phyloP scores from a whole-genome alignment of 2,329 filamentous ascomycete genomes.

The Cercospora nicotianae region DNA sequence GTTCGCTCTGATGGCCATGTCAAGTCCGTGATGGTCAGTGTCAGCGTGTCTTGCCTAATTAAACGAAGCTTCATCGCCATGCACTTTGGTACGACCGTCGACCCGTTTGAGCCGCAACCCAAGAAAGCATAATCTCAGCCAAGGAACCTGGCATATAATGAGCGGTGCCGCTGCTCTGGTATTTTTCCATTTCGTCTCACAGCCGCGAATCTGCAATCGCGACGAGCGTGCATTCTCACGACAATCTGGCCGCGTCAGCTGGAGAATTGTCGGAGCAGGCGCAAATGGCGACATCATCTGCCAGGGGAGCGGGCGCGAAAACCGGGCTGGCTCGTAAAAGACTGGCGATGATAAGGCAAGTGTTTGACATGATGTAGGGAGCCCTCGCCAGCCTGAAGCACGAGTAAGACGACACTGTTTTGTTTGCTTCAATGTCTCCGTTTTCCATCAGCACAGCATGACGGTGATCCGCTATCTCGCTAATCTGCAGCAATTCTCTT shows the following conservation, averaged over 20 bases:
- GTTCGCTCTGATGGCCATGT: too few species aligned
- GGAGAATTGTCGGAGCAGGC: neutral
- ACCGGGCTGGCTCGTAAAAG: neutral
- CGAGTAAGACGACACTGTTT: neutral
- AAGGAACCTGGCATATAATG: neutral
- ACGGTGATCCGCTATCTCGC: neutral
- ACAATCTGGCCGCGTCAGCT: neutral
- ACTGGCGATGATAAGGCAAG: neutral
- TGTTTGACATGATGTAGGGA: constrained; percentile 1
- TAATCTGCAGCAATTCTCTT: neutral
- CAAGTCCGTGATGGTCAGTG: too few species aligned
- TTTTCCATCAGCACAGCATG: neutral
- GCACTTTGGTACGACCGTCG: neutral
- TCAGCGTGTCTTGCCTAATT: neutral
- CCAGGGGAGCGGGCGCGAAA: neutral
- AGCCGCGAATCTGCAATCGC: neutral
- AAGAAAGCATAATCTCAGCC: neutral
- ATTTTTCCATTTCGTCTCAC: neutral
- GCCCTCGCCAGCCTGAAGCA: neutral
- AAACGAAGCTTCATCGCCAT: neutral
- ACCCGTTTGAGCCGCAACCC: neutral
- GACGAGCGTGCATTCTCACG: neutral
- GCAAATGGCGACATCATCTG: neutral
- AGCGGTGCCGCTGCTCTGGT: neutral
- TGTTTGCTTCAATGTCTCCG: neutral